Evolutionary conservation across 169 alveolate species (phyloP).

Genomic region (Perkinsus marinus): DNA sequence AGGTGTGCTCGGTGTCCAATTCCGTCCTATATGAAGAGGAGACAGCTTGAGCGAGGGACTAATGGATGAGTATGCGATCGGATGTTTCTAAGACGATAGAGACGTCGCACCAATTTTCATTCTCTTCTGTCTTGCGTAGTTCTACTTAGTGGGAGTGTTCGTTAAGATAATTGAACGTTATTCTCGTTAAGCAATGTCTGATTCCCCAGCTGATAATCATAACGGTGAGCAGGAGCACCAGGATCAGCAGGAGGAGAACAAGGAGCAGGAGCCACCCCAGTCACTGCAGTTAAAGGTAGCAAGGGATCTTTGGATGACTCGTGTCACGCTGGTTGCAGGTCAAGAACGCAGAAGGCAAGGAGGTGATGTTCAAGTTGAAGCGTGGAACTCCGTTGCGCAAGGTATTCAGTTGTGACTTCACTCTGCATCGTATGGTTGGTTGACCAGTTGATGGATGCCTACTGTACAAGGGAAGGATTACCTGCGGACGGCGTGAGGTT

Average conservation of each 20-base stretch:
- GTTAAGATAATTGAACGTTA: background rate
- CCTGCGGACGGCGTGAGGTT: background rate
- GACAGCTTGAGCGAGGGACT: background rate
- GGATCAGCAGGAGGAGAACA: background rate
- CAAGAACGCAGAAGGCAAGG: background rate
- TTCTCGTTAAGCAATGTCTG: background rate
- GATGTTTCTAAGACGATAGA: background rate
- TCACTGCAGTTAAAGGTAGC: background rate
- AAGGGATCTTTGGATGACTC: background rate
- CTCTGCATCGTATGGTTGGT: background rate
- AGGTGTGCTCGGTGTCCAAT: background rate
- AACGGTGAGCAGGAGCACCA: background rate
- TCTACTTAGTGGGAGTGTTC: background rate
- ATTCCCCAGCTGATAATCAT: background rate
- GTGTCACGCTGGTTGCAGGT: background rate
- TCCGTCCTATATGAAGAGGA: background rate
- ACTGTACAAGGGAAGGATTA: background rate
- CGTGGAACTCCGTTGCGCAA: background rate
- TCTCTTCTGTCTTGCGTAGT: background rate
- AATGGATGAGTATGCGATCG: background rate
- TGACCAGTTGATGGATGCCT: background rate
- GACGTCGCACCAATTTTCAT: too few relatives aligned
- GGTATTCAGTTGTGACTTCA: background rate
- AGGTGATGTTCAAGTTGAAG: background rate
- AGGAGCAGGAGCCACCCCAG: background rate